Conservation (phyloP, 1,284 basidiomycete species). For the Ganoderma resinaceum region DNA sequence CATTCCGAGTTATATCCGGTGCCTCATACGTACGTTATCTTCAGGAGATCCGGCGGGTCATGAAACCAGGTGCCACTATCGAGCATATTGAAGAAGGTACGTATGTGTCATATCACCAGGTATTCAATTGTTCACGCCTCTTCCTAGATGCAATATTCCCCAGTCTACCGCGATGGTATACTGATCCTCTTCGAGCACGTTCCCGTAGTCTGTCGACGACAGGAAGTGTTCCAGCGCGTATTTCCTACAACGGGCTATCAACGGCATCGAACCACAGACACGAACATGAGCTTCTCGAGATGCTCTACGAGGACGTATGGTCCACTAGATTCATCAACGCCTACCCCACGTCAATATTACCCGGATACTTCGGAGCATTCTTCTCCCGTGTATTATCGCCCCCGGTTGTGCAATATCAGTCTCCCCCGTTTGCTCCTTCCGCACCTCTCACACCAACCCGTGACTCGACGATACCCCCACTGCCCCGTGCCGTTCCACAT, state of each 20-base stretch:
- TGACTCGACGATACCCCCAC: not conserved
- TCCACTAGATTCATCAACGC: conserved; percentile 46
- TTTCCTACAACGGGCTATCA: conserved; percentile 19
- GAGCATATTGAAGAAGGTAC: conserved; percentile 76
- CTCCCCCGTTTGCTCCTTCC: conserved; percentile 74
- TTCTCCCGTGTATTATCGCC: conserved; percentile 70
- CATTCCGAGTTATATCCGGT: not conserved
- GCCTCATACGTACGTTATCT: not conserved
- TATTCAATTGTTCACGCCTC: not conserved
- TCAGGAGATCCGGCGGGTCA: conserved; percentile 73
- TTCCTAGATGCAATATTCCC: conserved; percentile 45
- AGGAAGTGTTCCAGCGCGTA: conserved; percentile 29
- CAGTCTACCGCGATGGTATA: conserved; percentile 46
- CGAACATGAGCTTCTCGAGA: conserved; percentile 45
- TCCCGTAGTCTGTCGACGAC: conserved; percentile 32
- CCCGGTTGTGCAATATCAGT: conserved; percentile 67
- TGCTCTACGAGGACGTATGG: conserved; percentile 43
- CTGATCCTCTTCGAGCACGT: conserved; percentile 41
- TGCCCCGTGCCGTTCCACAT: not conserved
- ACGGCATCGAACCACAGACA: conserved; percentile 36
- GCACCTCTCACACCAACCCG: conserved; percentile 54
- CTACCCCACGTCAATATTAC: conserved; percentile 62
- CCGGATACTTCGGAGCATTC: conserved; percentile 73
- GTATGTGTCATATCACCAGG: not conserved
- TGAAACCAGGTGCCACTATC: conserved; percentile 71